Evolutionary conservation across 2,329 filamentous ascomycete species (phyloP).

Genomic region (Aspergillus phoenicis): DNA sequence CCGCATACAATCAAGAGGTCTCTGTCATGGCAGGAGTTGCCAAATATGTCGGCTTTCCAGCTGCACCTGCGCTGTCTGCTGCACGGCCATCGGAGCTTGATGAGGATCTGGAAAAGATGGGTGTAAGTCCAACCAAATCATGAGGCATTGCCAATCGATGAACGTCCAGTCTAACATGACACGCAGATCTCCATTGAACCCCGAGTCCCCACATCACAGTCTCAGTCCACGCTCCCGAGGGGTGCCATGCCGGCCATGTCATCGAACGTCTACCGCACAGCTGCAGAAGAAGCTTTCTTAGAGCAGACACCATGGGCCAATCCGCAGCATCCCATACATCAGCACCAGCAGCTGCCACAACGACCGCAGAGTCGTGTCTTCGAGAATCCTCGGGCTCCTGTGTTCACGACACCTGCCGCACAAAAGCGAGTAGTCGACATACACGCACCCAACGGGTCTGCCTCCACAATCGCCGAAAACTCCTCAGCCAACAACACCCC

Average conservation of each 20-base stretch:
- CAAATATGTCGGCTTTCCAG: constrained; percentile 94
- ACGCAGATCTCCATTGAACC: constrained; percentile 35
- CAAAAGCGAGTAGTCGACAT: constrained; percentile 49
- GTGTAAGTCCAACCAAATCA: constrained; percentile 60
- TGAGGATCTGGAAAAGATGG: constrained; percentile 85
- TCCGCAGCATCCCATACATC: constrained; percentile 74
- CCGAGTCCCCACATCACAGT: constrained; percentile 25
- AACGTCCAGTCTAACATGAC: neutral
- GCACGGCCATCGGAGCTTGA: constrained; percentile 75
- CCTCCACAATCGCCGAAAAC: constrained; percentile 50
- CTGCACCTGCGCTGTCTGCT: constrained; percentile 79
- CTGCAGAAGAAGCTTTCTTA: constrained; percentile 82
- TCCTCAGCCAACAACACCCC: constrained; percentile 50
- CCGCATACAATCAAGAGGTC: constrained; percentile 93
- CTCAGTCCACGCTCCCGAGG: constrained; percentile 34
- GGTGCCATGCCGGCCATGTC: constrained; percentile 37
- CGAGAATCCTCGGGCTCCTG: constrained; percentile 38
- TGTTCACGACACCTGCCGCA: constrained; percentile 46
- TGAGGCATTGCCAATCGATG: neutral
- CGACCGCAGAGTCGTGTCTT: constrained; percentile 36
- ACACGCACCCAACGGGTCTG: constrained; percentile 48
- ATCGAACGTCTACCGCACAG: constrained; percentile 41
- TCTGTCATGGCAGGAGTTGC: constrained; percentile 87
- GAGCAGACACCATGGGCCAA: constrained; percentile 93
- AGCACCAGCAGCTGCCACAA: constrained; percentile 47